Conservation (phyloP, 2,329 filamentous ascomycete genomes). For the Colletotrichum sp. region DNA sequence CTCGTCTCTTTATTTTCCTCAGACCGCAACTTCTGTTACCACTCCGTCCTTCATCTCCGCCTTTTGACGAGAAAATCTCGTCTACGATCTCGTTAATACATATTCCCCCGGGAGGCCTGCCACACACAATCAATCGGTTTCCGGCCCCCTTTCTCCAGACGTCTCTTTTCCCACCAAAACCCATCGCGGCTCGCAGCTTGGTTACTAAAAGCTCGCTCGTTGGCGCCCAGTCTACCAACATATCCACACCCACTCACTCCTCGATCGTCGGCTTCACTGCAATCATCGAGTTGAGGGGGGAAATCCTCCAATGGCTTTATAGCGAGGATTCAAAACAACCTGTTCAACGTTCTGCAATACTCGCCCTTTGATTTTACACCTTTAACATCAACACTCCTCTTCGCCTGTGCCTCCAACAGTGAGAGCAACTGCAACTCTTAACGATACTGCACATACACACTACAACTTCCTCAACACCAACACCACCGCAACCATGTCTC, state of each 20-base stretch:
- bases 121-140: neutral
- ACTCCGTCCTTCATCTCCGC: slow-evolving; percentile 11
- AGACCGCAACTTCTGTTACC: slow-evolving; percentile 17
- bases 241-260: neutral
- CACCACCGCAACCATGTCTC: slow-evolving; percentile 13
- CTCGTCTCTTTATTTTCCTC: neutral
- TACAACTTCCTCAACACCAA: neutral
- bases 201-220: slow-evolving; percentile 18
- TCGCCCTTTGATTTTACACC: neutral
- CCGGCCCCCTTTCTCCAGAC: neutral
- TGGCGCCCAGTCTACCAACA: neutral
- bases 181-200: slow-evolving; percentile 15
- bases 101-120: neutral
- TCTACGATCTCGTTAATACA: neutral
- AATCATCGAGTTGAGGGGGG: neutral
- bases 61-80: slow-evolving; percentile 8
- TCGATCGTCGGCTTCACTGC: neutral
- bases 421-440: neutral
- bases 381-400: neutral
- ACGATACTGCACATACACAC: neutral
- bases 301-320: slow-evolving; percentile 15
- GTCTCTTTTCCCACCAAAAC: neutral
- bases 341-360: slow-evolving; percentile 4
- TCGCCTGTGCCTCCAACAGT: neutral
- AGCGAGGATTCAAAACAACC: slow-evolving; percentile 1